Evolutionary conservation across 2,329 filamentous ascomycete genomes (phyloP).

Genomic region (Neofusicoccum umdonicola): DNA sequence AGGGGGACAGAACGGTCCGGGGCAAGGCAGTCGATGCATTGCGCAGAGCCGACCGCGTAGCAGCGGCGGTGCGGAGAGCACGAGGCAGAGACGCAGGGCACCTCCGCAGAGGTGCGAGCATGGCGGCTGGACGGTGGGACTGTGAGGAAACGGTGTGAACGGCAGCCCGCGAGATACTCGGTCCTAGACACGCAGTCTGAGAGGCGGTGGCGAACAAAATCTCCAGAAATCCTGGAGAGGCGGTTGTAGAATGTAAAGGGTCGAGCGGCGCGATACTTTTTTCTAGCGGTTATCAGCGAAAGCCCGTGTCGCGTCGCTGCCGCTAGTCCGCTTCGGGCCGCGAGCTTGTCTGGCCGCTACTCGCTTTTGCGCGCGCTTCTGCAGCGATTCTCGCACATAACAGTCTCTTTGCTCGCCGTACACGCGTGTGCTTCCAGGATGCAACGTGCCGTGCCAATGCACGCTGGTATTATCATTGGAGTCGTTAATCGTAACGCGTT

Average conservation of each 20-base stretch:
- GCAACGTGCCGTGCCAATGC: too few species aligned
- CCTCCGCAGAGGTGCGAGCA: constrained; percentile 45
- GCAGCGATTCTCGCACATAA: too few species aligned
- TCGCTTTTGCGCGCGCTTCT: background rate
- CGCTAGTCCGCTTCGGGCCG: background rate
- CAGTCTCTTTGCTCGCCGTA: too few species aligned
- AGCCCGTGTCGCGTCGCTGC: background rate
- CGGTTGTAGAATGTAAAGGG: constrained; percentile 2
- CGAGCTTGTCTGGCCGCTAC: background rate
- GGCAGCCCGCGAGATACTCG: background rate
- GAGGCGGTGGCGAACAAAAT: background rate
- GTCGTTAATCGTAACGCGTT: background rate
- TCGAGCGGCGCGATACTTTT: constrained; percentile 3
- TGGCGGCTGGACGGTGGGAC: background rate
- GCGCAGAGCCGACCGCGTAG: constrained; percentile 2
- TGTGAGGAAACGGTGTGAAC: background rate
- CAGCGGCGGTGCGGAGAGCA: constrained; percentile 20
- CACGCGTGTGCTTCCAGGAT: too few species aligned
- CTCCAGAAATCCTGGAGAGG: constrained; percentile 17
- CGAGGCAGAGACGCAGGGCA: constrained; percentile 38
- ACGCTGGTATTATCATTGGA: background rate
- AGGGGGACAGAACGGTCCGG: background rate
- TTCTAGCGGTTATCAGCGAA: background rate
- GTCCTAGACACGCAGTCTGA: background rate
- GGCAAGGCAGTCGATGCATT: background rate